A percentile compares a stretch with the other conserved stretches of the same genome.
Evolutionary conservation across 345 rosid species (phyloP).

Genomic region (Physaria fendleri): DNA sequence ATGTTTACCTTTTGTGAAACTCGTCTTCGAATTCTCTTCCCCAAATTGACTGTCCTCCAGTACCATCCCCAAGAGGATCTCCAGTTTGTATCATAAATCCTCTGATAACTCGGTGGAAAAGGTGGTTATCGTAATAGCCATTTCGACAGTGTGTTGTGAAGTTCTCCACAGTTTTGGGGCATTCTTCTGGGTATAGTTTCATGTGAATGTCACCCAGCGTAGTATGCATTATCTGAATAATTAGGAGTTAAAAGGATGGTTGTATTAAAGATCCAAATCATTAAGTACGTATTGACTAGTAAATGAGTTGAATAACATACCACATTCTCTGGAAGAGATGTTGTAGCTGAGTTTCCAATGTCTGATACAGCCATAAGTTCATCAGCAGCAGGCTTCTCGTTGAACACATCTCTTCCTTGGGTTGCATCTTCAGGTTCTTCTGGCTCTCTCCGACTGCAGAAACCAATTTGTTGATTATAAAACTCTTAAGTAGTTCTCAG

Average conservation of each 20-base stretch:
- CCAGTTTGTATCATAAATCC: conserved; percentile 99
- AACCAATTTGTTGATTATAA: background rate
- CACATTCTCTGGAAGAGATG: conserved; percentile 91
- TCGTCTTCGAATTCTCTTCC: conserved; percentile 99
- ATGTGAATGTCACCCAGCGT: conserved; percentile 92
- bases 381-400: conserved; percentile 97
- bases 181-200: conserved; percentile 95
- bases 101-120: conserved; percentile 89
- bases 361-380: conserved; percentile 96
- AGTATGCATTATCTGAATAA: conserved; percentile 69
- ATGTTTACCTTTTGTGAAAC: conserved; percentile 85
- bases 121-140: conserved; percentile 93
- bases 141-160: conserved; percentile 92
- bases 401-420: conserved; percentile 91
- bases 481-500: background rate
- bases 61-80: conserved; percentile 98
- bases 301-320: conserved; percentile 37
- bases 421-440: conserved; percentile 96
- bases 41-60: conserved; percentile 99
- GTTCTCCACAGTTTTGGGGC: conserved; percentile 98
- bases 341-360: conserved; percentile 80
- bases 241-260: background rate
- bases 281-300: background rate
- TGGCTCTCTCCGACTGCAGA: conserved; percentile 80
- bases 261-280: background rate